Evolutionary conservation across 208 protist genomes (phyloP), one percentile per base, ranked within the genome.

Genomic region (Trypanosoma vivax): DNA sequence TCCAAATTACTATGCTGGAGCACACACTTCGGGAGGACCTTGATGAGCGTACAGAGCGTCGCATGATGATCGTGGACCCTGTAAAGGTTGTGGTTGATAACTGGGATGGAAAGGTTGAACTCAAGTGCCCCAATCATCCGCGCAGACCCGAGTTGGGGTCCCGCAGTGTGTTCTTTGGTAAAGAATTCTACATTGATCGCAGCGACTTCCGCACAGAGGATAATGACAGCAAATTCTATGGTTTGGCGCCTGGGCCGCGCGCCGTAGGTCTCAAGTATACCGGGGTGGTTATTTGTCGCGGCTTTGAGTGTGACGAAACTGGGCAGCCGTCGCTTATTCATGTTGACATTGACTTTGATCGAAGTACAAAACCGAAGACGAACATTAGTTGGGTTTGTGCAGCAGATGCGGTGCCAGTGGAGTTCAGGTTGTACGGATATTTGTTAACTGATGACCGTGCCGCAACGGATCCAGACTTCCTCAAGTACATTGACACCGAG

Each of bases 151-250:
- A 84, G 39, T 62, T 82, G 6, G 94, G 94, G 24, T 83, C 52
- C 3, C 87, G 94, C 41, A 71, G 34, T 14, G 61, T 99, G 3
- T 54, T 35, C 14, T 96, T 99, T 60, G 88, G 85, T 7, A 67
- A 82, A 23, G 76, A 66, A 10, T 80, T 99, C 59, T 99, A 97
- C 76, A 98, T 99, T 72, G 98, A 99, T 45, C 78, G 79, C 27
- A 83, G 71, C 50, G 98, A 99, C 78, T 99, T 99, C 66, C 75
- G 79, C 48, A 69, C 79, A 40, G 63, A 79, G 45, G 86, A 92
- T 42, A 62, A 88, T 63, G 76, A 84, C 73, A 69, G 42, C 40
- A 90, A 94, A 71, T 96, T 92, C 65, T 94, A 88, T 66, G 84
- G 86, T 23, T 56, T 92, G 29, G 85, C 84, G 1, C 84, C 83